These are phyloP conservation scores for Chlorophyllum brunneum DNA, from an alignment of 768 basidiomycete genomes.

Conservation along the genomic window DNA sequence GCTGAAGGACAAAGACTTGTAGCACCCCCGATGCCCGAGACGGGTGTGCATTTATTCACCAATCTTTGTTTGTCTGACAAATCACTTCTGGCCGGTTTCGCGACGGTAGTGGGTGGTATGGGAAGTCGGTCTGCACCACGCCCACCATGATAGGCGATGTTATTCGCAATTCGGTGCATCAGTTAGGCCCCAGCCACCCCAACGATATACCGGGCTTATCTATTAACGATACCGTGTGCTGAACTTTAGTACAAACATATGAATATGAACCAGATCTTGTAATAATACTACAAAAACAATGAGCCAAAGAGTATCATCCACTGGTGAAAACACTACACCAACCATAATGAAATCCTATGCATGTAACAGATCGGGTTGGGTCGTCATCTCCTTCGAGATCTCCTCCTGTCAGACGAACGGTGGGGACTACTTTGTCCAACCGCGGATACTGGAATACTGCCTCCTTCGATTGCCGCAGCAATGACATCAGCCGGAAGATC, in stretches of 20 bases:
- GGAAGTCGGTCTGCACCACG: no score
- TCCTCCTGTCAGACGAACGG: slow-evolving; percentile 48
- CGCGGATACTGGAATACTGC: slow-evolving; percentile 53
- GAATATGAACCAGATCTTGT: slow-evolving; percentile 12
- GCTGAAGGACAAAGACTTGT: neutral
- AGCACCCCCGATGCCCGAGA: no score
- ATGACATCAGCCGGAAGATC: slow-evolving; percentile 93
- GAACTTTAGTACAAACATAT: slow-evolving; percentile 13
- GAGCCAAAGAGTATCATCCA: neutral
- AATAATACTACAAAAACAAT: slow-evolving; percentile 10
- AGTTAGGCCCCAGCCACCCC: no score
- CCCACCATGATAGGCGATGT: no score
- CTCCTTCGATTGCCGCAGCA: slow-evolving; percentile 81
- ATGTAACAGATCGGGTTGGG: slow-evolving; percentile 10
- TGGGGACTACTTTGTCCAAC: slow-evolving; percentile 47
- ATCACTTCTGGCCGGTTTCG: no score
- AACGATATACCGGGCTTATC: neutral
- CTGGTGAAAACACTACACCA: slow-evolving; percentile 15
- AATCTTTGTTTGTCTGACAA: no score
- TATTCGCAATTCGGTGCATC: no score
- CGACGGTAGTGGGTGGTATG: no score
- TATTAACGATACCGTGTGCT: slow-evolving; percentile 4
- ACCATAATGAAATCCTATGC: slow-evolving; percentile 26
- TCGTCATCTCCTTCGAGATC: slow-evolving; percentile 53
- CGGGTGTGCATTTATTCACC: no score